A percentile compares a stretch with the other conserved stretches of the same genome.
Evolutionary conservation across 225 moss, liverwort and hornwort species (phyloP).

Genomic region (Polytrichum formosum): DNA sequence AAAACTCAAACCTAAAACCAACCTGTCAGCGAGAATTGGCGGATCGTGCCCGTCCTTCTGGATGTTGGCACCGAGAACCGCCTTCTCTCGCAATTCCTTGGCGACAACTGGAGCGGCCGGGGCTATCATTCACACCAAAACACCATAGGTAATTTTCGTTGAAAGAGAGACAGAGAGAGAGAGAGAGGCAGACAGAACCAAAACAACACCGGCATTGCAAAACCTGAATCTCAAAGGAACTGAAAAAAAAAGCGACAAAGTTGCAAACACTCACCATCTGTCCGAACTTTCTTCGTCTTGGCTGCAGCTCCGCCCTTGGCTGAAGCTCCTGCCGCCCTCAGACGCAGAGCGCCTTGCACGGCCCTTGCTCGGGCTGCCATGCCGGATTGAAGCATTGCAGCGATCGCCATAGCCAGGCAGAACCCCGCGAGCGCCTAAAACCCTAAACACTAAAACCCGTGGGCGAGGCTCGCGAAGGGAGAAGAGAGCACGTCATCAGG

Average conservation of each 20-base stretch:
- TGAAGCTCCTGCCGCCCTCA: constrained; percentile 66
- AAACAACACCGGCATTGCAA: neutral
- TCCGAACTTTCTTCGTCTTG: constrained; percentile 60
- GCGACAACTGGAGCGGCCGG: constrained; percentile 69
- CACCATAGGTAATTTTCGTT: no score
- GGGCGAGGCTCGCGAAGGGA: no score
- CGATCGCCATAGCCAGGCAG: no score
- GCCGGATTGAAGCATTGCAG: constrained; percentile 1
- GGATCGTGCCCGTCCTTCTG: constrained; percentile 85
- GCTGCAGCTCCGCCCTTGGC: constrained; percentile 61
- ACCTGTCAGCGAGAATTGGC: constrained; percentile 68
- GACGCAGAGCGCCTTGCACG: constrained; percentile 49
- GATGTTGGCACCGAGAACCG: constrained; percentile 84
- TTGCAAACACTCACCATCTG: constrained; percentile 15
- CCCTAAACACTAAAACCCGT: no score
- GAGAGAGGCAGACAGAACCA: neutral
- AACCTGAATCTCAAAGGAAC: neutral
- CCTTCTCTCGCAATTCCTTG: constrained; percentile 88
- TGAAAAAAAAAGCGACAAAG: neutral
- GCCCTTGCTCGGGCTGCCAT: constrained; percentile 55
- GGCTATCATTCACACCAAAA: neutral
- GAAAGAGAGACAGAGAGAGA: neutral
- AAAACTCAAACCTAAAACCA: neutral
- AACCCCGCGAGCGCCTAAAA: no score
- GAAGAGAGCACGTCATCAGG: no score